Percentiles rank a stretch among this genome's conserved stretches.
phyloP scores from a whole-genome alignment of 2,329 filamentous ascomycete species.

The Penicillium sp. region DNA sequence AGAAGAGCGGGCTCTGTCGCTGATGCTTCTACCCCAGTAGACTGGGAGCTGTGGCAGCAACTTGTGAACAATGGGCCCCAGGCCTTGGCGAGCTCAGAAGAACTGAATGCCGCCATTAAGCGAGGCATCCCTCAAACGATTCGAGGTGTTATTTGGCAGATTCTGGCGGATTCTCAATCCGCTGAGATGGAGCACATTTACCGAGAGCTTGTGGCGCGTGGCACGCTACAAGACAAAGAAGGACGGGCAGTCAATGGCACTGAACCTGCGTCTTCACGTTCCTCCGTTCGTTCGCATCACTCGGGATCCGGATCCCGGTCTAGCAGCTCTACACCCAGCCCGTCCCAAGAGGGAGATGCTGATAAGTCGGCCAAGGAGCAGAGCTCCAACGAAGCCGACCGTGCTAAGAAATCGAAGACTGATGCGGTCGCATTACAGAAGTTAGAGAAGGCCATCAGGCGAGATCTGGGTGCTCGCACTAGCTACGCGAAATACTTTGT shows the following conservation, averaged over 20 bases:
- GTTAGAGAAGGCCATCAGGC: slow-evolving; percentile 85
- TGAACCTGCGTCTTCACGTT: slow-evolving; percentile 71
- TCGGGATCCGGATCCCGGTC: slow-evolving; percentile 60
- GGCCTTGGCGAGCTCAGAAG: slow-evolving; percentile 83
- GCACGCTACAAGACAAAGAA: slow-evolving; percentile 74
- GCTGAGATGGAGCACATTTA: slow-evolving; percentile 86
- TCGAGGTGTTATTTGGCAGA: slow-evolving; percentile 98
- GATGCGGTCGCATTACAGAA: slow-evolving; percentile 70
- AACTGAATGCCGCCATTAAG: slow-evolving; percentile 85
- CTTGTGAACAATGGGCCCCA: slow-evolving; percentile 92
- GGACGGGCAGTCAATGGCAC: slow-evolving; percentile 53
- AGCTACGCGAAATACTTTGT: slow-evolving; percentile 96
- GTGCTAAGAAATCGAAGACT: slow-evolving; percentile 74
- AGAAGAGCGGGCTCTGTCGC: slow-evolving; percentile 67
- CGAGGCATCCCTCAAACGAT: slow-evolving; percentile 92
- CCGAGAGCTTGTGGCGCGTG: slow-evolving; percentile 70
- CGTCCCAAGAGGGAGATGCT: slow-evolving; percentile 57
- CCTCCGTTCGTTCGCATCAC: slow-evolving; percentile 74
- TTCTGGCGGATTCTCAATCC: slow-evolving; percentile 90
- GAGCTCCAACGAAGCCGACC: slow-evolving; percentile 60
- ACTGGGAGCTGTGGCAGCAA: slow-evolving; percentile 97
- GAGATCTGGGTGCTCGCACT: slow-evolving; percentile 85
- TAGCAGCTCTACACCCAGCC: slow-evolving; percentile 52
- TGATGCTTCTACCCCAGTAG: slow-evolving; percentile 68
- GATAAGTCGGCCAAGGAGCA: slow-evolving; percentile 66